These are phyloP conservation scores for Aureobasidium sp. DNA, from an alignment of 2,329 filamentous ascomycete genomes.

Conservation along the genomic window DNA sequence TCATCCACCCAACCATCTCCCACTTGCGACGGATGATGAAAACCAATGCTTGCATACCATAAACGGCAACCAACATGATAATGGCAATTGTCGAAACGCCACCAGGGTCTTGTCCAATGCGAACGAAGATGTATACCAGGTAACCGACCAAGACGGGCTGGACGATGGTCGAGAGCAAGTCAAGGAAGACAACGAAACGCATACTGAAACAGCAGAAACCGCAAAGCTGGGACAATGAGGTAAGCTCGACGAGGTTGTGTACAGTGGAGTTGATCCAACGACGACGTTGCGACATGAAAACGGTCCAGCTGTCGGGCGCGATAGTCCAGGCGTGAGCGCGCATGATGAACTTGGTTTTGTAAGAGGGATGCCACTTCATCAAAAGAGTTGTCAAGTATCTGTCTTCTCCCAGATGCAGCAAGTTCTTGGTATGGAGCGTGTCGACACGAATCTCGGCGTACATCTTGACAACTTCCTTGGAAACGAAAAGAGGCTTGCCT, in stretches of 20 bases:
- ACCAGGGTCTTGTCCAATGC: conserved; percentile 52
- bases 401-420: conserved; percentile 94
- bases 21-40: conserved; percentile 95
- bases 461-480: conserved; percentile 76
- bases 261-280: conserved; percentile 99
- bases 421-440: conserved; percentile 97
- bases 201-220: conserved; percentile 99
- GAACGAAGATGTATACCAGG: conserved; percentile 78
- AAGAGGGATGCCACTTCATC: conserved; percentile 83
- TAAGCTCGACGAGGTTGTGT: conserved; percentile 93
- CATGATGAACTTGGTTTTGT: conserved; percentile 97
- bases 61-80: conserved; percentile 86
- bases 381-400: conserved; percentile 92
- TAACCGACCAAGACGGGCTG: conserved; percentile 89
- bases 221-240: conserved; percentile 86
- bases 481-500: conserved; percentile 93
- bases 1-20: conserved; percentile 99
- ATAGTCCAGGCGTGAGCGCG: conserved; percentile 92
- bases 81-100: conserved; percentile 78
- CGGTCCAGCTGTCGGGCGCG: conserved; percentile 84
- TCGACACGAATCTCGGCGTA: conserved; percentile 94
- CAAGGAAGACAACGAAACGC: conserved; percentile 94
- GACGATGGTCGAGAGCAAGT: conserved; percentile 83
- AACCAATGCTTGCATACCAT: conserved; percentile 92
- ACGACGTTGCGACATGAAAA: conserved; percentile 96